A percentile compares a stretch with the other conserved stretches of the same genome.
Evolutionary conservation across 768 basidiomycete genomes (phyloP).

Genomic region (Hydnum rufescens): DNA sequence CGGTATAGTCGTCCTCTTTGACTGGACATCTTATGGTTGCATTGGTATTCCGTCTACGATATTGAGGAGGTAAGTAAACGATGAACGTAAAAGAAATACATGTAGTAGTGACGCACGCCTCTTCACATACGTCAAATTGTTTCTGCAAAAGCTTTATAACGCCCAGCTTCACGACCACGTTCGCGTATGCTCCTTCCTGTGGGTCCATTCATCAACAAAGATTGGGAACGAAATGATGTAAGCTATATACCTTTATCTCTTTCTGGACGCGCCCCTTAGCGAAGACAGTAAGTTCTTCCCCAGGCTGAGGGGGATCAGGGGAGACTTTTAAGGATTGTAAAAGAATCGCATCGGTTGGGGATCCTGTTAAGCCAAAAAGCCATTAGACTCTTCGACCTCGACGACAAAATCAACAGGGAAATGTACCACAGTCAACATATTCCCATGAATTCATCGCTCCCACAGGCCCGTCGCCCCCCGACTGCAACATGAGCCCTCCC

Average conservation of each 20-base stretch:
- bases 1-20: conserved; percentile 41
- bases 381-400: neutral
- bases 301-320: conserved; percentile 83
- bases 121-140: conserved; percentile 74
- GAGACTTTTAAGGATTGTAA: conserved; percentile 50
- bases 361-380: conserved; percentile 22
- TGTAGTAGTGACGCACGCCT: conserved; percentile 50
- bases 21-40: conserved; percentile 73
- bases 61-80: neutral
- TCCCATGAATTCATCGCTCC: neutral
- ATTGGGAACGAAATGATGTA: neutral
- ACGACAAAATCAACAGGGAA: neutral
- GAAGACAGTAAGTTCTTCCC: conserved; percentile 69
- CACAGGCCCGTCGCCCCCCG: neutral
- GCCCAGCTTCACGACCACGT: conserved; percentile 86
- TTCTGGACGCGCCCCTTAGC: conserved; percentile 42
- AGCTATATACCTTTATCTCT: conserved; percentile 38
- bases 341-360: conserved; percentile 28
- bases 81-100: neutral
- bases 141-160: conserved; percentile 74
- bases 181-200: conserved; percentile 79
- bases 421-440: neutral
- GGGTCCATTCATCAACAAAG: neutral
- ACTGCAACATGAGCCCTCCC: neutral
- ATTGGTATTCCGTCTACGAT: conserved; percentile 47